phyloP scores from a whole-genome alignment of 495 filamentous ascomycete species.

The Glonium stellatum region DNA sequence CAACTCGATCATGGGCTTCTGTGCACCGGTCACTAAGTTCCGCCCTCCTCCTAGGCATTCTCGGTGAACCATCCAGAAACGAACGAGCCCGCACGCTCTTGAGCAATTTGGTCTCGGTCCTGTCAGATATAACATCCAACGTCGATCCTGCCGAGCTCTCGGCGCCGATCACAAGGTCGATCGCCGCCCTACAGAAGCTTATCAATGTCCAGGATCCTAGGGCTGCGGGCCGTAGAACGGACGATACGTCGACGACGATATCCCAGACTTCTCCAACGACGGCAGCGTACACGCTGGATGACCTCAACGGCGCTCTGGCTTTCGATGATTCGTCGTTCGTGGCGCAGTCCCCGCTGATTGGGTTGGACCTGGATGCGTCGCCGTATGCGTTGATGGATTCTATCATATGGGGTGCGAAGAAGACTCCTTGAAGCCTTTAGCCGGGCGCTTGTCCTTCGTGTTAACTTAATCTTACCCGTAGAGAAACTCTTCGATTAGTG shows the following conservation, averaged over 20 bases:
- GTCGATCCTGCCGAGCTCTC: constrained; percentile 36
- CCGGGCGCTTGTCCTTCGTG: background rate
- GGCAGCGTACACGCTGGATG: constrained; percentile 15
- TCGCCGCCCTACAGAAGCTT: constrained; percentile 30
- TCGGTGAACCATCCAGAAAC: constrained; percentile 45
- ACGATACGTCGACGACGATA: constrained; percentile 7
- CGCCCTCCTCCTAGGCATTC: constrained; percentile 56
- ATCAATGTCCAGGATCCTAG: constrained; percentile 14
- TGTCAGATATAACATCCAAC: constrained; percentile 32
- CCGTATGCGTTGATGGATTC: constrained; percentile 30
- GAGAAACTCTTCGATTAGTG: background rate
- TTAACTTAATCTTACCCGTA: background rate
- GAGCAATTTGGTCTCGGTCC: constrained; percentile 29
- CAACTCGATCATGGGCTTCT: constrained; percentile 60
- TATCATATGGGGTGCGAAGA: constrained; percentile 27
- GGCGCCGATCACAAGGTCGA: constrained; percentile 32
- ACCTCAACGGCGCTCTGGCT: constrained; percentile 20
- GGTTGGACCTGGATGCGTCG: constrained; percentile 21
- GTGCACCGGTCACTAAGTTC: constrained; percentile 59
- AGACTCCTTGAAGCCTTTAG: constrained; percentile 11
- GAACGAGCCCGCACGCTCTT: constrained; percentile 34
- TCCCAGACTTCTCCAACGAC: constrained; percentile 20
- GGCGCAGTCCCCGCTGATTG: constrained; percentile 17
- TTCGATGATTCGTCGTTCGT: constrained; percentile 17
- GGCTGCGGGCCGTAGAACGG: background rate